These are phyloP conservation scores for Manihot esculenta DNA, from an alignment of 441 rosid species.

Conservation along the genomic window DNA sequence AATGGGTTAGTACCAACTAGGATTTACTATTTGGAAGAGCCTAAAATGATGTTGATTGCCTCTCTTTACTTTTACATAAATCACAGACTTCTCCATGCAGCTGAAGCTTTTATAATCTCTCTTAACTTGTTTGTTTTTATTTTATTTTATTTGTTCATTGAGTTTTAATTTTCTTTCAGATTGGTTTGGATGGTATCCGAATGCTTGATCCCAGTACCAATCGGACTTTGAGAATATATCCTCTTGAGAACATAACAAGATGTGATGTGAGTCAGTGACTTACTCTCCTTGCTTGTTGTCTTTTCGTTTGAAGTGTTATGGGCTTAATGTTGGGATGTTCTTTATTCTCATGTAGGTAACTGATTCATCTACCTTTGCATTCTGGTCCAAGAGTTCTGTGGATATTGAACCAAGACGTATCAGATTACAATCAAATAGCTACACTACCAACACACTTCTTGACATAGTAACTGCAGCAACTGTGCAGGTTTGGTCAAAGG, in stretches of 20 bases:
- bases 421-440: slow-evolving; percentile 90
- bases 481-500: slow-evolving; percentile 64
- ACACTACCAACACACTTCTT: slow-evolving; percentile 82
- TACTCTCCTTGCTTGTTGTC: neutral
- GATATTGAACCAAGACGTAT: slow-evolving; percentile 91
- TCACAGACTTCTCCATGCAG: neutral
- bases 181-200: slow-evolving; percentile 95
- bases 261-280: slow-evolving; percentile 68
- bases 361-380: slow-evolving; percentile 85
- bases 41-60: neutral
- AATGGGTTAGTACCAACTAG: neutral
- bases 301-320: neutral
- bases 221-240: slow-evolving; percentile 87
- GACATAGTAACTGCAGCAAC: slow-evolving; percentile 96
- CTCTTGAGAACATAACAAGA: slow-evolving; percentile 88
- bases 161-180: slow-evolving; percentile 38
- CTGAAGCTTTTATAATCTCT: neutral
- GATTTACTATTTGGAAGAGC: neutral
- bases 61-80: neutral
- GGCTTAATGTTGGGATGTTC: slow-evolving; percentile 13
- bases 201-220: slow-evolving; percentile 94
- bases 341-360: slow-evolving; percentile 43
- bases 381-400: slow-evolving; percentile 96
- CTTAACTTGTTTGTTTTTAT: neutral
- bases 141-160: neutral